Evolutionary conservation across 768 basidiomycete species (phyloP), one percentile per base, ranked within the genome.

Genomic region (Paxillus rubicundulus): DNA sequence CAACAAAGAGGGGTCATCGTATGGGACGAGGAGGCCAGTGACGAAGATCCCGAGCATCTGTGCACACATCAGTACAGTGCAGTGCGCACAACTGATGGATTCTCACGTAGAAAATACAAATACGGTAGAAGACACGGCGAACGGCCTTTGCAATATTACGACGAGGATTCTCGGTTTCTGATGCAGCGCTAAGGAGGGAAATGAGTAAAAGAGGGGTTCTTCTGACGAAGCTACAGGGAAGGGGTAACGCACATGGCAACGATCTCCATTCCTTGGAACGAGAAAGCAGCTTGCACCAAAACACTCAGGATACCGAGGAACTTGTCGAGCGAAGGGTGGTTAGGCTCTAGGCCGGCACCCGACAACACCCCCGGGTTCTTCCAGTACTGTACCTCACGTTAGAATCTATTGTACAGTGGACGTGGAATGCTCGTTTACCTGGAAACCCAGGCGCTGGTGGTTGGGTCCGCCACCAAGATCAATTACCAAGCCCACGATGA

Each of bases 91-190:
- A n/a, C 3, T 38, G 8, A 6, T n/a, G 9, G n/a, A 33, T 17
- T 9, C 63, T 78, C 51, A 82, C 80, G 58, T 91, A 92, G 77
- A 92, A 92, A 24, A 89, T 57, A 9, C 85, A 57, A 60, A 95
- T 90, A 57, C 92, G 84, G 72, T 81, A 87, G 68, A 90, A 91
- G 4, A 91, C 89, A 32, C 86, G 75, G 20, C 78, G 75, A 28
- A 89, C 80, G 20, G 89, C 88, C 63, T 86, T 88, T 9, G 81
- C 72, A 55, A 93, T 87, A 61, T 89, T 89, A 21, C 84, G 81
- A 30, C 87, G 82, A 2, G 90, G 90, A 66, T 77, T 89, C 62
- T 82, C 76, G 0, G 87, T 88, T 68, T 92, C 90, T 0, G 85
- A 86, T 9, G 87, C 88, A 24, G 88, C 85, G 49, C 84, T 85